Base-by-base conservation (phyloP, 805 yeast species). In the Candida odintsovae region DNA sequence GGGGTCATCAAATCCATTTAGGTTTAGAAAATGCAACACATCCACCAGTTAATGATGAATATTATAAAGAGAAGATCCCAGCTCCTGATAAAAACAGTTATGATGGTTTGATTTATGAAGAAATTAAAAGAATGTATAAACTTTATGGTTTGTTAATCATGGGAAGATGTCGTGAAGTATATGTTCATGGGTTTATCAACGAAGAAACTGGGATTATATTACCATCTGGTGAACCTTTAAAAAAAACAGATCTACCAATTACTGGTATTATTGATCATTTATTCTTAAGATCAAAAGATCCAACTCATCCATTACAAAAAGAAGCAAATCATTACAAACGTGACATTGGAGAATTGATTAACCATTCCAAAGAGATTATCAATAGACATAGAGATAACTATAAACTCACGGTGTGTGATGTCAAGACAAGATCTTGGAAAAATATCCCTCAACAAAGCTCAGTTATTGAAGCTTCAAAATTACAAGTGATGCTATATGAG, bases 221-320 rank as follows among this genome's bases (percentile, higher is more conserved):
- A 10, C 12, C 18, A 9, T 16, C 36, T 16, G 50, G 53, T 6
- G 46, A 43, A 3, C 54, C 58, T 11, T 38, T 42, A 2, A 51
- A 55, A 4, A 21, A 20, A 35, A 12, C 15, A 23, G 64, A 66
- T 41, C 68, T 78, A 2, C 59, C 82, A 20, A 70, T 83, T 7
- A 80, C 86, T 57, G 94, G 90, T 2, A 67, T 84, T 1, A 73
- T 83, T 22, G 90, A 83, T 61, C 74, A 73, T 49, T 49, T 82
- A 16, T 47, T 49, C 31, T 65, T 55, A 55, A 55, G 41, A 25
- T 37, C 44, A 4, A 39, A 22, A 21, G 42, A 41, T 19, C 23
- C 22, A 23, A 57, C n/a, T 20, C 43, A 23, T 43, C 44, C 51
- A 10, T 19, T 56, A 4, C 38, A 49, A n/a, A 6, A 33, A 4